Evolutionary conservation across 805 yeast species (phyloP), one percentile per base, ranked within the genome.

Genomic region (Ogataea pini): DNA sequence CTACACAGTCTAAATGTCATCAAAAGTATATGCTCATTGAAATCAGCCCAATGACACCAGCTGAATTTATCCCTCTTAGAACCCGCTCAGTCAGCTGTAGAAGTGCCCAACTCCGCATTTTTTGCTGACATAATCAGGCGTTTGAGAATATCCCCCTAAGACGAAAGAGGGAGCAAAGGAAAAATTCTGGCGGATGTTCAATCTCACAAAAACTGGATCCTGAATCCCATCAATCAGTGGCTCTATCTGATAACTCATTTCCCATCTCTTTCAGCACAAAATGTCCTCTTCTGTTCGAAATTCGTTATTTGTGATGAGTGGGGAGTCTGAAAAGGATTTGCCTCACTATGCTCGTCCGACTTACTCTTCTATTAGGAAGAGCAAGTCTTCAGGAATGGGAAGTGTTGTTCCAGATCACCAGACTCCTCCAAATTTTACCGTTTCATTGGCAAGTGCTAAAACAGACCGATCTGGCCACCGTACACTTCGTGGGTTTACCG

Each of bases 261-360:
- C 14, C 31, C 31, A 8, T 28, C 6, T 28, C 14, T 4, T 4
- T 28, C n/a, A 3, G 3, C 25, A 10, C 14, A 27, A 5, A 7
- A 39, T 39, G 42, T 39, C 42, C 18, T 36, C 47, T 20, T 25
- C 43, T 13, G 38, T 42, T n/a, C 44, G 45, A 46, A 40, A 46
- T 16, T 40, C 50, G 12, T 38, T 46, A 12, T 38, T 51, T 31
- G 43, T 51, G 34, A 47, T 48, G 55, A 49, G 44, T 14, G 44
- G 47, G 5, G 51, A 48, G 16, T 16, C 46, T 10, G 50, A 47
- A 10, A 48, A 37, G 16, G 51, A 50, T 7, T 49, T 47, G 8
- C 62, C 62, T 4, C 62, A 58, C 47, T 58, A 58, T 48, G 62
- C 62, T 9, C 51, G 51, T 7, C 62, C 62, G 14, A 58, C 62